Base-by-base conservation (phyloP, 1,284 basidiomycete genomes). In the Melampsora larici-populina region DNA sequence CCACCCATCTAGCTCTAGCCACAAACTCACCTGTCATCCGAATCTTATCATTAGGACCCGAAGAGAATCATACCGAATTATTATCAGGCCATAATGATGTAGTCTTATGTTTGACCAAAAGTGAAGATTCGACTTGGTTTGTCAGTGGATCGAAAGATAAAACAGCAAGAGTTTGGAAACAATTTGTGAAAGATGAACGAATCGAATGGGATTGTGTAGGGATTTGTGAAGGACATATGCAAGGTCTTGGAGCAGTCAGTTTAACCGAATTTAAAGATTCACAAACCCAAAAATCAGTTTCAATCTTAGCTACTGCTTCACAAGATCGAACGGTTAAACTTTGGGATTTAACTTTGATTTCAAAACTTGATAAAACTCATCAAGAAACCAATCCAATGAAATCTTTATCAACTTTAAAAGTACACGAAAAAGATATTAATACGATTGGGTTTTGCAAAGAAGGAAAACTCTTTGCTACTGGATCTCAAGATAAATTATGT, bases 371-470 rank as follows among this genome's bases (percentile, higher is more conserved):
- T 7, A 81, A 81, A 33, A 82, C 78, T 66, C 84, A 84, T 1
- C n/a, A n/a, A n/a, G 48, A 40, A 78, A 84, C 43, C 72, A 72
- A 79, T 26, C 60, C 15, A 80, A 90, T 90, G 81, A 89, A 88
- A 81, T 94, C 92, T 79, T 86, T 99, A 31, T 87, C 89, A n/a
- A 99, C 97, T 2, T 89, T 92, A 73, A 92, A 92, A 82, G 93
- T 94, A 17, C 96, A 99, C 84, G 97, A 99, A 77, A 99, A 98
- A 85, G 97, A 99, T 85, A 98, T 99, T 86, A 99, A 99, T 85
- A 89, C 94, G 66, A 87, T 99, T 58, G 97, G 98, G 84, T 87
- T 99, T 31, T 87, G 96, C 18, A 94, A 94, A 2, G 94, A 97
- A 83, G 92, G 97, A 84, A 87, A 87, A 76, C 85, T 96, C 79